Conservation (phyloP, 805 yeast genomes). For the Kodamaea kaohsiungensis region DNA sequence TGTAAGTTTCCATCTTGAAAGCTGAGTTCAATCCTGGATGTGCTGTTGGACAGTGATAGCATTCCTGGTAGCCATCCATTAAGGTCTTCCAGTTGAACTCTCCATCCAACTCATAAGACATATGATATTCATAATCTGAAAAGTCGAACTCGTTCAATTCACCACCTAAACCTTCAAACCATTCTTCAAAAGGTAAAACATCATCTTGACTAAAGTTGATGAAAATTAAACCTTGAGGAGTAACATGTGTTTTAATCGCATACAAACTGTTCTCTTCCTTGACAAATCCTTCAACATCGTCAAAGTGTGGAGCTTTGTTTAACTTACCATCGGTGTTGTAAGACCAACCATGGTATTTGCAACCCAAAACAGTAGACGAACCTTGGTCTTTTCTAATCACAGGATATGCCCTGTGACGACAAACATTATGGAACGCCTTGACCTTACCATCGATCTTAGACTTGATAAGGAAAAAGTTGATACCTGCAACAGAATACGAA, state of each 20-base stretch:
- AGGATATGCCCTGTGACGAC: slow-evolving; percentile 67
- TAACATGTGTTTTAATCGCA: slow-evolving; percentile 53
- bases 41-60: slow-evolving; percentile 69
- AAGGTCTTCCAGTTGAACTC: slow-evolving; percentile 66
- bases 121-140: slow-evolving; percentile 60
- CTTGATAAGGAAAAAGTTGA: slow-evolving; percentile 56
- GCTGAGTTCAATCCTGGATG: slow-evolving; percentile 61
- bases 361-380: slow-evolving; percentile 56
- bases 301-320: slow-evolving; percentile 64
- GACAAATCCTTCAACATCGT: slow-evolving; percentile 56
- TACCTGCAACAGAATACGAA: slow-evolving; percentile 51
- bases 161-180: slow-evolving; percentile 50
- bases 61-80: slow-evolving; percentile 69
- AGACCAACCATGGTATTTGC: slow-evolving; percentile 68
- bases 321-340: slow-evolving; percentile 60
- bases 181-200: slow-evolving; percentile 50
- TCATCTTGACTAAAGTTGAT: slow-evolving; percentile 52
- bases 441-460: slow-evolving; percentile 47
- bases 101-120: slow-evolving; percentile 65
- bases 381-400: slow-evolving; percentile 60
- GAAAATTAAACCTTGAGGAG: slow-evolving; percentile 58
- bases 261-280: slow-evolving; percentile 57
- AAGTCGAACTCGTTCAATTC: slow-evolving; percentile 62
- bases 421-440: slow-evolving; percentile 63
- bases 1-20: slow-evolving; percentile 64